These are phyloP conservation scores for Boeremia lycopersici DNA, from an alignment of 2,329 filamentous ascomycete genomes.

Conservation along the genomic window DNA sequence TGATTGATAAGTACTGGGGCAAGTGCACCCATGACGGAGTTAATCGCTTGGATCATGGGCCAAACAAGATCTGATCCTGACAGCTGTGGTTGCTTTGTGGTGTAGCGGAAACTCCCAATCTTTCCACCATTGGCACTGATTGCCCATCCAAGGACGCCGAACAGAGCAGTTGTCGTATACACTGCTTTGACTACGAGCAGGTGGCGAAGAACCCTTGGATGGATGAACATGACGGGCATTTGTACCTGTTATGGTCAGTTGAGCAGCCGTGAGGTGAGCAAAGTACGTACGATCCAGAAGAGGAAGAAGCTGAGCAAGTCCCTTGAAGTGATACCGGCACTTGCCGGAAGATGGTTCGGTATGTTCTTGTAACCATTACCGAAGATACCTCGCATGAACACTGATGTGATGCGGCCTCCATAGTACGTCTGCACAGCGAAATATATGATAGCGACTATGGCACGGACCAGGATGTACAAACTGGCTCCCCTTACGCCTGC, in stretches of 20 bases:
- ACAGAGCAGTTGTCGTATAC: slow-evolving; percentile 19
- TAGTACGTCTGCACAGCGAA: slow-evolving; percentile 29
- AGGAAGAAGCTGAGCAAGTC: slow-evolving; percentile 38
- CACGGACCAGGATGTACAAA: slow-evolving; percentile 26
- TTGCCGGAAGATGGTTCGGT: slow-evolving; percentile 53
- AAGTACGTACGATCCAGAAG: slow-evolving; percentile 24
- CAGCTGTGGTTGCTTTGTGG: slow-evolving; percentile 21
- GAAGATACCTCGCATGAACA: slow-evolving; percentile 28
- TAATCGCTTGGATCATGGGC: slow-evolving; percentile 29
- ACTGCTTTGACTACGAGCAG: slow-evolving; percentile 30
- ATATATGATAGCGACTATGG: slow-evolving; percentile 27
- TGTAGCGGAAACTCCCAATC: slow-evolving; percentile 24
- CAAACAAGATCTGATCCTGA: slow-evolving; percentile 26
- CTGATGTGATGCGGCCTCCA: slow-evolving; percentile 26
- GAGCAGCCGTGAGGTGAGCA: background rate
- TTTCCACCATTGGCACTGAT: slow-evolving; percentile 31
- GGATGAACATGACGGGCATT: slow-evolving; percentile 37
- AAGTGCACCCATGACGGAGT: slow-evolving; percentile 28
- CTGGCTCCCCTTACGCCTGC: slow-evolving; percentile 27
- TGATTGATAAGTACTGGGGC: slow-evolving; percentile 29
- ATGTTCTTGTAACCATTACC: slow-evolving; percentile 38
- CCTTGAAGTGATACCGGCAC: slow-evolving; percentile 47
- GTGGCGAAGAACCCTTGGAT: slow-evolving; percentile 28
- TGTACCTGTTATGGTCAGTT: slow-evolving; percentile 20
- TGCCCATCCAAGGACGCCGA: slow-evolving; percentile 27